A percentile compares a stretch with the other conserved stretches of the same genome.
Conservation (phyloP, 2,329 filamentous ascomycete species). For the Fusarium sp. region DNA sequence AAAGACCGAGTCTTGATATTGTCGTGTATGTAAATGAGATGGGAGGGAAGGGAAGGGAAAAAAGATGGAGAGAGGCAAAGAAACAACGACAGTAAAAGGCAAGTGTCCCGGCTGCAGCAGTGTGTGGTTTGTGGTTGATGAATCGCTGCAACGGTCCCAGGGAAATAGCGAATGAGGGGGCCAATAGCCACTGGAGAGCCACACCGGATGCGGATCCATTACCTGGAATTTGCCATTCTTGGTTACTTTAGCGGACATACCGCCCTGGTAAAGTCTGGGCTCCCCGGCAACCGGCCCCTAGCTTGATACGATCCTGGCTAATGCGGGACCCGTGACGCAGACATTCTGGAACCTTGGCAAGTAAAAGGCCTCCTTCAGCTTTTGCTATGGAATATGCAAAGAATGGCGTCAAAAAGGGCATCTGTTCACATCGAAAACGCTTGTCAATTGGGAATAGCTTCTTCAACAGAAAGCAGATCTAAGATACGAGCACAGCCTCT, state of each 20-base stretch:
- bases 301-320: constrained; percentile 9
- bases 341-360: constrained; percentile 27
- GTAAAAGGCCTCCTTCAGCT: background rate
- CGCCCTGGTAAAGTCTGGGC: constrained; percentile 27
- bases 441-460: background rate
- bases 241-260: constrained; percentile 38
- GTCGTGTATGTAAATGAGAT: constrained; percentile 22
- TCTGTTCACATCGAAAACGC: background rate
- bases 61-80: constrained; percentile 28
- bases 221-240: constrained; percentile 30
- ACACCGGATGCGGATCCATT: constrained; percentile 46
- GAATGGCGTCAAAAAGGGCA: background rate
- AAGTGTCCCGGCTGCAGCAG: background rate
- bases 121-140: constrained; percentile 23
- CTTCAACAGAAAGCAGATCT: background rate
- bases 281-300: constrained; percentile 39
- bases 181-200: constrained; percentile 25
- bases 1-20: constrained; percentile 29
- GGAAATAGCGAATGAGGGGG: constrained; percentile 41
- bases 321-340: constrained; percentile 38
- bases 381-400: background rate
- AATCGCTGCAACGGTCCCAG: constrained; percentile 44
- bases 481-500: constrained; percentile 32
- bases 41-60: constrained; percentile 5
- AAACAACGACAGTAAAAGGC: constrained; percentile 10